A percentile compares a stretch with the other conserved stretches of the same genome.
Evolutionary conservation across 495 filamentous ascomycete species (phyloP).

Genomic region (Bryoglossum gracile): DNA sequence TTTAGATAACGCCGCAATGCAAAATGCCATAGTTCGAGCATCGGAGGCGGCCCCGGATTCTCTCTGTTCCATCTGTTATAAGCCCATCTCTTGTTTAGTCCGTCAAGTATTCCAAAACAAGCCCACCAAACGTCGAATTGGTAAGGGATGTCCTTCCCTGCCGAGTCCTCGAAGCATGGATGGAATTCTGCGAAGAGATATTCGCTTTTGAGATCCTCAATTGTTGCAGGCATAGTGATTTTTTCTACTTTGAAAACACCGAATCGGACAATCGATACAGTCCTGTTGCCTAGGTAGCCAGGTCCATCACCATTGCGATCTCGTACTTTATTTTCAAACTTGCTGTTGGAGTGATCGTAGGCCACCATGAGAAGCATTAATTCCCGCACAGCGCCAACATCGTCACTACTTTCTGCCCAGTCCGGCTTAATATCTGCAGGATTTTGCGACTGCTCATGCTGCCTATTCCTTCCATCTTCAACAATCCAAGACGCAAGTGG

Average conservation of each 20-base stretch:
- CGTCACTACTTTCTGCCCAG: constrained; percentile 1
- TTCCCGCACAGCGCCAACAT: constrained; percentile 7
- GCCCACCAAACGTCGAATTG: constrained; percentile 4
- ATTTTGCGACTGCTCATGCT: background rate
- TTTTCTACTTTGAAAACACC: constrained; percentile 10
- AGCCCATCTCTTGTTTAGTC: background rate
- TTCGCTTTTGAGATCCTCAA: constrained; percentile 6
- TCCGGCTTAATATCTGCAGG: constrained; percentile 1
- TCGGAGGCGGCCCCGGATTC: constrained; percentile 4
- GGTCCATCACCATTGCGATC: no score
- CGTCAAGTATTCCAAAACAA: background rate
- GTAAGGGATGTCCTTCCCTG: constrained; percentile 4
- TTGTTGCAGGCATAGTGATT: constrained; percentile 8
- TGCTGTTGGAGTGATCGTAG: constrained; percentile 10
- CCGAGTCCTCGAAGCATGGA: constrained; percentile 2
- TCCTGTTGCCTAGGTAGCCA: constrained; percentile 5
- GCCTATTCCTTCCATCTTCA: constrained; percentile 12
- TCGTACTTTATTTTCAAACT: background rate
- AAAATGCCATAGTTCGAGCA: constrained; percentile 8
- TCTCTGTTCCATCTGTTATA: background rate
- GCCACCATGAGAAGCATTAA: constrained; percentile 12
- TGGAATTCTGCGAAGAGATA: constrained; percentile 1
- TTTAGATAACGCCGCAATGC: constrained; percentile 8
- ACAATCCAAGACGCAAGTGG: constrained; percentile 14
- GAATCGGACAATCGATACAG: constrained; percentile 9